A percentile compares a stretch with the other conserved stretches of the same genome.
Evolutionary conservation across 164 flowering plant genomes (phyloP).

Genomic region (Litsea cubeba): DNA sequence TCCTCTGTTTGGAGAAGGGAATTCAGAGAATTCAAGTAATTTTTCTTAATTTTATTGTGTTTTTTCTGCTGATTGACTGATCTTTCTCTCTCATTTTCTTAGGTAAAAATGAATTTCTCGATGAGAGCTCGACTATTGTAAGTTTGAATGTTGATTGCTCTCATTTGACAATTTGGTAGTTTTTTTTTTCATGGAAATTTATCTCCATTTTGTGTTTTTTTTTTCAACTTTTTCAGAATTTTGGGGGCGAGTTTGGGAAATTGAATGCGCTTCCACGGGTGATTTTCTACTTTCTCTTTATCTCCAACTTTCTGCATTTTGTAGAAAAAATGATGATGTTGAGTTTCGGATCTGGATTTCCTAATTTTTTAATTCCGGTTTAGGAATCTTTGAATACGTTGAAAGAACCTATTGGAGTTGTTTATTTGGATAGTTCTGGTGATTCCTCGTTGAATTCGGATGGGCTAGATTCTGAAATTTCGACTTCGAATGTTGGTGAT

Average conservation of each 20-base stretch:
- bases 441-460: slow-evolving; percentile 2
- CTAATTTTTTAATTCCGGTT: slow-evolving; percentile 20
- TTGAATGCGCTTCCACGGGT: slow-evolving; percentile 80
- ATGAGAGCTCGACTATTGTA: slow-evolving; percentile 61
- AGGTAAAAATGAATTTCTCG: slow-evolving; percentile 55
- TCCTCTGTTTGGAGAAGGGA: too few relatives aligned
- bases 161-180: not conserved
- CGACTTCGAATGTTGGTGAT: not conserved
- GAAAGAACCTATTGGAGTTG: slow-evolving; percentile 54
- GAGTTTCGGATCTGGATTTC: not conserved
- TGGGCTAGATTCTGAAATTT: not conserved
- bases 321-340: not conserved
- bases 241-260: slow-evolving; percentile 16
- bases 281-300: not conserved
- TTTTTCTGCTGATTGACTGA: not conserved
- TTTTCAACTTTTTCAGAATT: slow-evolving; percentile 10
- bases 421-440: slow-evolving; percentile 29
- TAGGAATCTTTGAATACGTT: slow-evolving; percentile 43
- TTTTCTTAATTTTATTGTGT: not conserved
- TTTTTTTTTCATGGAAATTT: not conserved
- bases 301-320: not conserved
- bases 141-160: slow-evolving; percentile 19
- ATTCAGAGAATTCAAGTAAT: not conserved
- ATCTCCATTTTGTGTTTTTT: not conserved
- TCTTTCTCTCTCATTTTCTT: slow-evolving; percentile 6